These are phyloP conservation scores for Alternaria sp. DNA, from an alignment of 2,329 filamentous ascomycete species.

Conservation along the genomic window DNA sequence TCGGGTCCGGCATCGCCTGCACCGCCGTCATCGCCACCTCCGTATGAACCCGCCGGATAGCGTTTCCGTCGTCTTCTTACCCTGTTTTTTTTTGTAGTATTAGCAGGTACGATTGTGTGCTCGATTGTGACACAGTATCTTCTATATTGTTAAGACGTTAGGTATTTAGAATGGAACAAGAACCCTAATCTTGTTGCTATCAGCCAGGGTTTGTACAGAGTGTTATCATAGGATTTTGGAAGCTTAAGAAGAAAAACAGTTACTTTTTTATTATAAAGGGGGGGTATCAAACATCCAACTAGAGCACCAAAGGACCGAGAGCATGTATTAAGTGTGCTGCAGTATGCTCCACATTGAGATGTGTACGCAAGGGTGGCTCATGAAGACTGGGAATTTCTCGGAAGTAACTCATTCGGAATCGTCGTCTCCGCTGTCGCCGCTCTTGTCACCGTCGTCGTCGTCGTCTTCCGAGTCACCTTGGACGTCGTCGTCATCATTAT, in stretches of 20 bases:
- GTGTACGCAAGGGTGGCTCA: not conserved
- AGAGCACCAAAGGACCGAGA: not conserved
- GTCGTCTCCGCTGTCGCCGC: slow-evolving; percentile 26
- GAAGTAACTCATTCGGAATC: slow-evolving; percentile 34
- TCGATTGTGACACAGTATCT: too few relatives aligned
- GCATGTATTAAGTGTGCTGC: not conserved
- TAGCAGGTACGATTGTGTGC: not conserved
- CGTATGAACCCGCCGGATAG: not conserved
- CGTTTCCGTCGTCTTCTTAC: not conserved
- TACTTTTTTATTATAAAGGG: not conserved
- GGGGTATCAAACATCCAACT: slow-evolving; percentile 1
- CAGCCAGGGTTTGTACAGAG: not conserved
- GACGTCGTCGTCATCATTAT: slow-evolving; percentile 32
- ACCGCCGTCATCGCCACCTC: not conserved
- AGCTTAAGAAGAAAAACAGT: not conserved
- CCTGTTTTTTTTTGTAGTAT: not conserved
- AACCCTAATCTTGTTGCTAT: not conserved
- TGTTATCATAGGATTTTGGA: not conserved
- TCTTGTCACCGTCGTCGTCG: slow-evolving; percentile 21
- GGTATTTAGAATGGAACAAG: not conserved
- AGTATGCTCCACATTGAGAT: not conserved
- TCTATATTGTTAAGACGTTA: not conserved
- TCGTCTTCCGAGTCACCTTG: slow-evolving; percentile 28
- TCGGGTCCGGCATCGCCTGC: not conserved
- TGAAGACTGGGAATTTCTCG: not conserved